phyloP scores from a whole-genome alignment of 768 basidiomycete species.

The Mycena chlorophos region DNA sequence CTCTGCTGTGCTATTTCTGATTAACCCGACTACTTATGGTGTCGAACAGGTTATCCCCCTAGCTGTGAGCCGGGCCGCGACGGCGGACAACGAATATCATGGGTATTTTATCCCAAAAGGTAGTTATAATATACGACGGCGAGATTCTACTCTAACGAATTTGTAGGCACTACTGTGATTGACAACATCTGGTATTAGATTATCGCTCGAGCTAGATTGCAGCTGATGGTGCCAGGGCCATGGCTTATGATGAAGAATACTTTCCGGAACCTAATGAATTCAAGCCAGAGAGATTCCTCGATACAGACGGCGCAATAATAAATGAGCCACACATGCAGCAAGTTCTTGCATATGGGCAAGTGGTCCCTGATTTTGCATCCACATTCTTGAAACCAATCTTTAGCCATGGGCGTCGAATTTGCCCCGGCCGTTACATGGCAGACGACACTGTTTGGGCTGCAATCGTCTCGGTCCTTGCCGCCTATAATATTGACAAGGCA shows the following conservation, averaged over 20 bases:
- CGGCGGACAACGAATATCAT: slow-evolving; percentile 13
- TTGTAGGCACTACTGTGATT: slow-evolving; percentile 1
- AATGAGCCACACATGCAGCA: background rate
- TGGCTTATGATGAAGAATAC: background rate
- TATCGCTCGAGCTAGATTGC: background rate
- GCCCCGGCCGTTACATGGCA: background rate
- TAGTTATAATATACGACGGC: background rate
- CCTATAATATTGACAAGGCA: slow-evolving; percentile 29
- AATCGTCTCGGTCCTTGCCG: slow-evolving; percentile 26
- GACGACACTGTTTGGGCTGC: slow-evolving; percentile 21
- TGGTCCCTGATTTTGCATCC: too few species aligned
- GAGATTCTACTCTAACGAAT: background rate
- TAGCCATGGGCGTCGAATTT: background rate
- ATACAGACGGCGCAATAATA: background rate
- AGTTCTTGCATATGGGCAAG: background rate
- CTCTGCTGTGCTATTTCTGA: background rate
- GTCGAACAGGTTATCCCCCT: background rate
- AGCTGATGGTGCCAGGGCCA: background rate
- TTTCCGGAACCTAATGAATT: background rate
- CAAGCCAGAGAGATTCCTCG: background rate
- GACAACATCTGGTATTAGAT: slow-evolving; percentile 10
- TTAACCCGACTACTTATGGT: background rate
- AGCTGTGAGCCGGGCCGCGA: background rate
- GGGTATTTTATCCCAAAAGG: slow-evolving; percentile 13
- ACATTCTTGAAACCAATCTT: too few species aligned